These are phyloP conservation scores for Arabidopsis lyrata DNA, from an alignment of 441 rosid species.

Conservation along the genomic window DNA sequence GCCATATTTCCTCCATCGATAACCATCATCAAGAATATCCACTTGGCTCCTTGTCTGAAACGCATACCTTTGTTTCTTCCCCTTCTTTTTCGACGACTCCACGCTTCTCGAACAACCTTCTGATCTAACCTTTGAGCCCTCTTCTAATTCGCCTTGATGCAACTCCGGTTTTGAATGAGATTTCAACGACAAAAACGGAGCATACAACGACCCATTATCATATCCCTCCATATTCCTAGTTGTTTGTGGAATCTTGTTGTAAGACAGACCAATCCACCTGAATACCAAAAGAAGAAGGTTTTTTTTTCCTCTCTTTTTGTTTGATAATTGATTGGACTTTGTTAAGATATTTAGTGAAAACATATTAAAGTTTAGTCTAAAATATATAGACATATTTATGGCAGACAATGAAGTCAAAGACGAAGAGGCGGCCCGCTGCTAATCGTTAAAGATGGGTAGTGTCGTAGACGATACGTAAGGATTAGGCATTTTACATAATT, in stretches of 20 bases:
- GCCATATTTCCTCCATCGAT: slow-evolving; percentile 69
- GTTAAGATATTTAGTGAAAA: slow-evolving; percentile 20
- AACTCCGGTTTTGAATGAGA: slow-evolving; percentile 32
- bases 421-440: slow-evolving; percentile 46
- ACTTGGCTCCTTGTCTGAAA: slow-evolving; percentile 72
- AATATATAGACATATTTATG: slow-evolving; percentile 35
- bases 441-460: slow-evolving; percentile 22
- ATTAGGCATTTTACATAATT: slow-evolving; percentile 14
- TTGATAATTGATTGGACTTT: background rate
- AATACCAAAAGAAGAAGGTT: slow-evolving; percentile 2
- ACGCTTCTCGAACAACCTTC: slow-evolving; percentile 39
- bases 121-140: slow-evolving; percentile 20
- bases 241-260: background rate
- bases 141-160: slow-evolving; percentile 22
- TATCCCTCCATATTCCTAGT: slow-evolving; percentile 37
- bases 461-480: slow-evolving; percentile 47
- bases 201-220: slow-evolving; percentile 36
- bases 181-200: slow-evolving; percentile 40
- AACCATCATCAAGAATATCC: slow-evolving; percentile 73
- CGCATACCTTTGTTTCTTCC: slow-evolving; percentile 56
- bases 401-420: slow-evolving; percentile 42
- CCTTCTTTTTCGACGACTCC: slow-evolving; percentile 48
- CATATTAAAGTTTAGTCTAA: slow-evolving; percentile 12
- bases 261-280: slow-evolving; percentile 13
- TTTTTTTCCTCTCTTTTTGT: background rate